These are phyloP conservation scores for Phytophthora palmivora DNA, from an alignment of 352 stramenopile species.

Conservation along the genomic window DNA sequence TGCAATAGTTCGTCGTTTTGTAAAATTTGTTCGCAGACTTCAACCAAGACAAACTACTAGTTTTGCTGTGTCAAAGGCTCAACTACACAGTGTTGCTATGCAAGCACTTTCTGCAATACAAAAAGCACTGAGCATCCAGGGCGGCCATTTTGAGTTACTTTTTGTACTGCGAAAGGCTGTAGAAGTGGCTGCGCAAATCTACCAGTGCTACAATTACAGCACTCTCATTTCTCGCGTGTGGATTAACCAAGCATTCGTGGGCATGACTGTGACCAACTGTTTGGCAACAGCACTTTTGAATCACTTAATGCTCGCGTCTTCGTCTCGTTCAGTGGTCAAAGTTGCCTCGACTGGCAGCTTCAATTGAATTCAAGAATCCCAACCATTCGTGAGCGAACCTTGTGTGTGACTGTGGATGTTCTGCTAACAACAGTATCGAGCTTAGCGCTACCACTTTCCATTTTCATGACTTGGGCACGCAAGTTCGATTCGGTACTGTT, in stretches of 20 bases:
- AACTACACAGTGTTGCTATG: neutral
- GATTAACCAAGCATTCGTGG: conserved; percentile 8
- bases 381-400: conserved; percentile 13
- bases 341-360: neutral
- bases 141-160: conserved; percentile 1
- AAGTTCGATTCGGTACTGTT: conserved; percentile 34
- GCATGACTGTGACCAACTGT: conserved; percentile 4
- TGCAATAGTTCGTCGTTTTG: neutral
- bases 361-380: neutral
- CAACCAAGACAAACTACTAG: neutral
- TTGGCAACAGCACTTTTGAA: neutral
- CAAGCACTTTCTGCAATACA: neutral
- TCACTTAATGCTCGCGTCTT: conserved; percentile 4
- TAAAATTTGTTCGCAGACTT: neutral
- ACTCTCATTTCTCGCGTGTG: conserved; percentile 2
- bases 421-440: neutral
- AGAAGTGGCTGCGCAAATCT: conserved; percentile 3
- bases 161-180: conserved; percentile 5
- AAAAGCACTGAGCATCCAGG: conserved; percentile 5
- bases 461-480: conserved; percentile 7
- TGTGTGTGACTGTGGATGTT: conserved; percentile 19
- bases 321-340: neutral
- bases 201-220: conserved; percentile 8
- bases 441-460: conserved; percentile 7
- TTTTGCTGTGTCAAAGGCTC: neutral